Base-by-base conservation (phyloP, 1,284 basidiomycete species). In the Inonotus hispidus region DNA sequence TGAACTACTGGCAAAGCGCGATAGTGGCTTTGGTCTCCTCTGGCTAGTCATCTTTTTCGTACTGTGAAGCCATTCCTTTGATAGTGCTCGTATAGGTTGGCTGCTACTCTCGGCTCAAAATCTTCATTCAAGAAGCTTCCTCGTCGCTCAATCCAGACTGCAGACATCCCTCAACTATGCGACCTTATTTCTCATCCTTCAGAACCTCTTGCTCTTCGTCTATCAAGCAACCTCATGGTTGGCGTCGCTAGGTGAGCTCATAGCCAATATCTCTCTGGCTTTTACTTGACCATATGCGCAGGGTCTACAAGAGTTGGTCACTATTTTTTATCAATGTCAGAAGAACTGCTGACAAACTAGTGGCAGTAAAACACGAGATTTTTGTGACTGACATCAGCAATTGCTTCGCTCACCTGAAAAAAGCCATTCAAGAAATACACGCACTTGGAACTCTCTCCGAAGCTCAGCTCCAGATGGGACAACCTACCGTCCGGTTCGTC, bases 221-320 rank as follows among this genome's bases (percentile, higher is more conserved):
- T 95, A 59, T 93, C 92, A 11, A 92, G 91, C 62, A 92, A 92
- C 69, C 74, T 95, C 38, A 86, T 95, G 77, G 86, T 94, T 59
- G 93, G 92, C 5, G 92, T 90, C 21, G 88, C 87, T 23, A 84
- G 93, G 92, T 93, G 71, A 65, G 82, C 67, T n/a, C 19, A 59
- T 61, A 47, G 63, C 60, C 10, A 60, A 61, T 21, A 67, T 23
- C 49, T 63, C 19, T 54, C 25, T 6, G 37, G 23, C 19, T 54
- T n/a, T 35, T 57, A 6, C 14, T 19, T 55, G 54, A 68, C 66
- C 69, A 70, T 27, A 23, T 65, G 57, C 59, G 8, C 47, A 89
- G 87, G 2, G 85, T 89, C 3, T 91, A 89, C 71, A 88, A 86
- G 83, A 84, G 88, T 86, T 45, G 29, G 60, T 14, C 16, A 45